Evolutionary conservation across 1,139 yeast species (phyloP).

Genomic region (Debaryomyces nepalensis): DNA sequence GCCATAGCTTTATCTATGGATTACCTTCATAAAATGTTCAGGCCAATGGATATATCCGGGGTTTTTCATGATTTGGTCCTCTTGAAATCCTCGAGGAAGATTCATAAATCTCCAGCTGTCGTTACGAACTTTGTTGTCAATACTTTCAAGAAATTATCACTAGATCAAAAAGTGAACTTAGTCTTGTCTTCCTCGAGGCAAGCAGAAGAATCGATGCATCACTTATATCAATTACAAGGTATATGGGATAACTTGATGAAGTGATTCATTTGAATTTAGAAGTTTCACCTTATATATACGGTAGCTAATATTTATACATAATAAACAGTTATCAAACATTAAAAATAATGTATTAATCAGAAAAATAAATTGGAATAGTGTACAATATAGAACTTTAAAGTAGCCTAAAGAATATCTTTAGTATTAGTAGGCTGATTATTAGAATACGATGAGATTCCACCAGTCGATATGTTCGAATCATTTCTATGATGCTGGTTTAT

Average conservation of each 20-base stretch:
- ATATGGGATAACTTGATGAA: constrained; percentile 25
- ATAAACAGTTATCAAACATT: neutral
- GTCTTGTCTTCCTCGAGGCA: constrained; percentile 20
- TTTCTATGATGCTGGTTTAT: constrained; percentile 33
- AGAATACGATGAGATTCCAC: constrained; percentile 26
- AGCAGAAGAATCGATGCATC: constrained; percentile 14
- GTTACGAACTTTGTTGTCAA: constrained; percentile 18
- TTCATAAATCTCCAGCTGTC: constrained; percentile 4
- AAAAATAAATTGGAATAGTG: constrained; percentile 10
- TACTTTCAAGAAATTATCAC: constrained; percentile 20
- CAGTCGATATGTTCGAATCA: constrained; percentile 31
- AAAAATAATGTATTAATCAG: constrained; percentile 2
- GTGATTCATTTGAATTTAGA: neutral
- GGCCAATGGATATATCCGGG: constrained; percentile 31
- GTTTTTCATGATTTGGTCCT: constrained; percentile 4
- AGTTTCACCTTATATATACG: neutral
- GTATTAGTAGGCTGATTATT: constrained; percentile 36
- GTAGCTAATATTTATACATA: constrained; percentile 6
- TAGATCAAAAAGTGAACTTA: constrained; percentile 29
- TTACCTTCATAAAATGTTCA: constrained; percentile 30
- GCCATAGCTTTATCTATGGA: constrained; percentile 40
- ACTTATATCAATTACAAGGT: constrained; percentile 23
- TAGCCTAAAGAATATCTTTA: constrained; percentile 31
- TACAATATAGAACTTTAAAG: constrained; percentile 6
- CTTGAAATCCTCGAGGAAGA: neutral